Evolutionary conservation across 1,284 basidiomycete species (phyloP).

Genomic region (Ustilago loliicola): DNA sequence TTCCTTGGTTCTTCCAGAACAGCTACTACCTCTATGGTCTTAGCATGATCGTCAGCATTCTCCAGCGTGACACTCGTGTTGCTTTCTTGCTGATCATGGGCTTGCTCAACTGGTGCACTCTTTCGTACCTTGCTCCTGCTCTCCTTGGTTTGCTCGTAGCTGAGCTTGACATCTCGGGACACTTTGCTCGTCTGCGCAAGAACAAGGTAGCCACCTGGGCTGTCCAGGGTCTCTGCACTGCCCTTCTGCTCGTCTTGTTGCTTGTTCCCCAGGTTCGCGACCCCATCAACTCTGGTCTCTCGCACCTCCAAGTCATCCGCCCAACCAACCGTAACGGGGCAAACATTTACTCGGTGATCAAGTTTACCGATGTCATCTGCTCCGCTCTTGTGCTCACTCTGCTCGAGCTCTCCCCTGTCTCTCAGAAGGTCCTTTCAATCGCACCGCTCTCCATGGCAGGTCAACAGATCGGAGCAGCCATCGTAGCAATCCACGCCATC

Average conservation of each 20-base stretch:
- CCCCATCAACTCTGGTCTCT: slow-evolving; percentile 31
- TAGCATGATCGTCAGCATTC: slow-evolving; percentile 36
- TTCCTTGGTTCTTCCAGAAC: slow-evolving; percentile 55
- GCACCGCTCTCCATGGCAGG: slow-evolving; percentile 44
- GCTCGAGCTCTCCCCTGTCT: slow-evolving; percentile 28
- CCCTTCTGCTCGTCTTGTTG: slow-evolving; percentile 33
- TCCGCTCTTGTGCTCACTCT: slow-evolving; percentile 30
- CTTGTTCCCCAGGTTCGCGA: slow-evolving; percentile 39
- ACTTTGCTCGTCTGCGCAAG: slow-evolving; percentile 26
- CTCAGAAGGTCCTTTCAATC: slow-evolving; percentile 22
- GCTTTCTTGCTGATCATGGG: slow-evolving; percentile 30
- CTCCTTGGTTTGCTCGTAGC: slow-evolving; percentile 42
- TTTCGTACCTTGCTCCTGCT: slow-evolving; percentile 43
- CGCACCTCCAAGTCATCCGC: slow-evolving; percentile 37
- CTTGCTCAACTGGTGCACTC: slow-evolving; percentile 40
- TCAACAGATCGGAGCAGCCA: slow-evolving; percentile 43
- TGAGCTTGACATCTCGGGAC: slow-evolving; percentile 42
- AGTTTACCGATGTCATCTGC: slow-evolving; percentile 44
- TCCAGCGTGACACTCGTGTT: slow-evolving; percentile 42
- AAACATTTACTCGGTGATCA: slow-evolving; percentile 43
- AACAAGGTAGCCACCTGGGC: slow-evolving; percentile 15
- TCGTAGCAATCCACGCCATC: slow-evolving; percentile 39
- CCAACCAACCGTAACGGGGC: slow-evolving; percentile 26
- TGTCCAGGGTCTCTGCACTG: slow-evolving; percentile 25
- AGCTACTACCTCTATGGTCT: slow-evolving; percentile 50